Conservation (phyloP, 345 rosid genomes). For the Boechera divaricarpa region DNA sequence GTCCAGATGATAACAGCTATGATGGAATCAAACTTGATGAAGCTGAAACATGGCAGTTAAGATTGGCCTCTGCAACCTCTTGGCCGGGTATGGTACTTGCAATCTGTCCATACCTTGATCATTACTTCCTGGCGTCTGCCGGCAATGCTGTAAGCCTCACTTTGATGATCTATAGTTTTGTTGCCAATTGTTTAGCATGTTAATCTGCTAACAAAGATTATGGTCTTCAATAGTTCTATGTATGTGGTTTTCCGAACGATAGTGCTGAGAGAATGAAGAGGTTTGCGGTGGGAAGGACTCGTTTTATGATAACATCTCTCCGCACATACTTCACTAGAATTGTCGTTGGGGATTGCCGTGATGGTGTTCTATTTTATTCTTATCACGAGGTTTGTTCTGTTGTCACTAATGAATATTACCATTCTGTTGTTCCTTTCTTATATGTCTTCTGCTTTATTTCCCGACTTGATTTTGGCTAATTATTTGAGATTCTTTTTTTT, state of each 20-base stretch:
- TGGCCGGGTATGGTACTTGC: conserved; percentile 96
- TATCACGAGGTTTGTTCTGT: conserved; percentile 76
- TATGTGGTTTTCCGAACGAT: conserved; percentile 78
- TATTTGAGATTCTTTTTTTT: conserved; percentile 11
- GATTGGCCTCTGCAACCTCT: conserved; percentile 55
- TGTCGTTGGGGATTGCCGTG: conserved; percentile 98
- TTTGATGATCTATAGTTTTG: conserved; percentile 21
- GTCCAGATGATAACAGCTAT: conserved; percentile 79
- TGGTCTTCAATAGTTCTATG: conserved; percentile 69
- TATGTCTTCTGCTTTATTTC: conserved; percentile 6
- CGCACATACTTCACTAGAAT: conserved; percentile 81
- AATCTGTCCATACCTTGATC: conserved; percentile 90
- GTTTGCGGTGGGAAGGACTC: conserved; percentile 82
- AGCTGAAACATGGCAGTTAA: conserved; percentile 81
- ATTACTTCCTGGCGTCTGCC: conserved; percentile 90
- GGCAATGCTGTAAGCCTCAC: conserved; percentile 88
- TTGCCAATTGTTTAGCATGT: conserved; percentile 36
- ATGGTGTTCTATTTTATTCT: conserved; percentile 90
- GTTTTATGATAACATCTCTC: conserved; percentile 85
- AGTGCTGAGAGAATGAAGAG: conserved; percentile 75
- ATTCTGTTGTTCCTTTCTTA: neutral
- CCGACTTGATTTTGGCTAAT: conserved; percentile 3
- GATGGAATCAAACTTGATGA: conserved; percentile 88
- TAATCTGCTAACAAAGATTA: conserved; percentile 33
- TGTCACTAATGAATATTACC: neutral